Conservation (phyloP, 805 yeast genomes). For the Priceomyces medius region DNA sequence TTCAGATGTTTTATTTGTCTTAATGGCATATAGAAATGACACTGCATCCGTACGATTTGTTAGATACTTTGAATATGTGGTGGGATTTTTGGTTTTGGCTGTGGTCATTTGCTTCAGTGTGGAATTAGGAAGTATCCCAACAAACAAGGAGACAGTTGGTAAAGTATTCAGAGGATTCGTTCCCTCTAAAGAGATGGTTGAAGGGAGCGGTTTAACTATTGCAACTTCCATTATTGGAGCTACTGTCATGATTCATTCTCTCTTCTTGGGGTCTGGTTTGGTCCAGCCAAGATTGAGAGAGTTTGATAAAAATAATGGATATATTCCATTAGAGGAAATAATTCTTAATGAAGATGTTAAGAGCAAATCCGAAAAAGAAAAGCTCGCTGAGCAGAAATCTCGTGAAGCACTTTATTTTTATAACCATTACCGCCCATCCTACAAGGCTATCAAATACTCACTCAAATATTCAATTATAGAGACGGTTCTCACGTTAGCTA, state of each 20-base stretch:
- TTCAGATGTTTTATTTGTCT: slow-evolving; percentile 45
- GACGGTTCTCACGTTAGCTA: slow-evolving; percentile 63
- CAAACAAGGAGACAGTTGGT: slow-evolving; percentile 22
- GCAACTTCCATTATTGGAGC: slow-evolving; percentile 51
- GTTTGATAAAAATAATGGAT: slow-evolving; percentile 39
- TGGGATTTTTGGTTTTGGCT: slow-evolving; percentile 41
- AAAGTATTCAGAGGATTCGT: slow-evolving; percentile 43
- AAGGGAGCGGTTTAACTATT: slow-evolving; percentile 43
- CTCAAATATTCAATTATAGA: slow-evolving; percentile 72
- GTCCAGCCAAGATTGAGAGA: slow-evolving; percentile 50
- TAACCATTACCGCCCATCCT: slow-evolving; percentile 62
- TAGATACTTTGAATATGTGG: slow-evolving; percentile 40
- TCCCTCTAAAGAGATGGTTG: slow-evolving; percentile 43
- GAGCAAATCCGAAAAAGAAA: slow-evolving; percentile 9
- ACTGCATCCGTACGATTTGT: slow-evolving; percentile 36
- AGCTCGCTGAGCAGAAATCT: slow-evolving; percentile 7
- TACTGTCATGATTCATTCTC: slow-evolving; percentile 53
- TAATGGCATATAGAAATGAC: slow-evolving; percentile 48
- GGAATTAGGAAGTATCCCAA: slow-evolving; percentile 39
- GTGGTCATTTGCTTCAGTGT: slow-evolving; percentile 47
- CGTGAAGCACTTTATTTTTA: slow-evolving; percentile 32
- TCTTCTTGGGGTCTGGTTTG: slow-evolving; percentile 48
- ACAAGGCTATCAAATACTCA: slow-evolving; percentile 69
- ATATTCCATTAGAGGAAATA: slow-evolving; percentile 22
- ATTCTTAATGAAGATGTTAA: slow-evolving; percentile 9